These are phyloP conservation scores for Candida argentea DNA, from an alignment of 805 yeast genomes.

Conservation along the genomic window DNA sequence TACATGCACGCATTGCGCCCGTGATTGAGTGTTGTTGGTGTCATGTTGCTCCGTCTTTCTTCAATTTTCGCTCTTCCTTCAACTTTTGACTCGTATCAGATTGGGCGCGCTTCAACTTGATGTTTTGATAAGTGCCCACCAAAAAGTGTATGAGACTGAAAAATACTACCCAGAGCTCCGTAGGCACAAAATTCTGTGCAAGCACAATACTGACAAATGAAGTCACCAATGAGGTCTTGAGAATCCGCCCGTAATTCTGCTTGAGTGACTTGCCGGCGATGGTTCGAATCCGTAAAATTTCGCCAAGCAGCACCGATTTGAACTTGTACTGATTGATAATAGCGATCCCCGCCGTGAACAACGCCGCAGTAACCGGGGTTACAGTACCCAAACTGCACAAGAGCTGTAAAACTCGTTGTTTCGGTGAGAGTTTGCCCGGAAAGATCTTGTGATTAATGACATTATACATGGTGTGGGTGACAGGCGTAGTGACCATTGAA, in stretches of 20 bases:
- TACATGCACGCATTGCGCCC: slow-evolving; percentile 1
- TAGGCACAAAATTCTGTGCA: slow-evolving; percentile 48
- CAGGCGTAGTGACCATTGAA: slow-evolving; percentile 43
- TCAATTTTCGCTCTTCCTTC: slow-evolving; percentile 9
- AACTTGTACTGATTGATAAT: slow-evolving; percentile 33
- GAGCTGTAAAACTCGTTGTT: slow-evolving; percentile 39
- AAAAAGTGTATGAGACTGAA: slow-evolving; percentile 48
- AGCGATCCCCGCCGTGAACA: slow-evolving; percentile 44
- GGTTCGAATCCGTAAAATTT: slow-evolving; percentile 6
- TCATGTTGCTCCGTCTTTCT: slow-evolving; percentile 4
- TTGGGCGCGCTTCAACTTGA: slow-evolving; percentile 45
- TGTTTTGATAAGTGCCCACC: slow-evolving; percentile 54
- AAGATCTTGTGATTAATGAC: slow-evolving; percentile 33
- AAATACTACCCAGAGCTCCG: slow-evolving; percentile 57
- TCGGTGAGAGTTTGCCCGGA: slow-evolving; percentile 26
- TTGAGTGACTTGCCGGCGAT: slow-evolving; percentile 24
- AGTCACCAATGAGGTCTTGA: slow-evolving; percentile 45
- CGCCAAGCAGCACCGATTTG: slow-evolving; percentile 5
- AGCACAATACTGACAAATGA: slow-evolving; percentile 40
- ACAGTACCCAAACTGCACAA: slow-evolving; percentile 41
- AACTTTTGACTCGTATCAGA: no score
- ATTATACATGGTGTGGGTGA: slow-evolving; percentile 44
- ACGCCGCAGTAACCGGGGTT: slow-evolving; percentile 41
- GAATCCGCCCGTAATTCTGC: slow-evolving; percentile 34
- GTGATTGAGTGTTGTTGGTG: slow-evolving; percentile 2